Conservation (phyloP, 495 filamentous ascomycete genomes). For the Talaromyces thailandensis region DNA sequence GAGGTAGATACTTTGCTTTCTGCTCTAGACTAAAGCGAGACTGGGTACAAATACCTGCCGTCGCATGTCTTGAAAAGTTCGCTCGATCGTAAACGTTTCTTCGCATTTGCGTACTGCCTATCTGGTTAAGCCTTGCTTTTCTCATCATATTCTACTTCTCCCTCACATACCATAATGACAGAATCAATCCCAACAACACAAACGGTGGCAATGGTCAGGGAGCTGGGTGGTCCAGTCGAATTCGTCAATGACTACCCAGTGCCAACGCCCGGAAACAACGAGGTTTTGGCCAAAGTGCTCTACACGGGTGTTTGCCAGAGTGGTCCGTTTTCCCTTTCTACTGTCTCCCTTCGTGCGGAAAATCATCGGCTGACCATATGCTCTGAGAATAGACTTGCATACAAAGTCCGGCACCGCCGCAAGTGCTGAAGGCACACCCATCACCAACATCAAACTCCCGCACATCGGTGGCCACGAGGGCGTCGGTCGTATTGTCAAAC, state of each 20-base stretch:
- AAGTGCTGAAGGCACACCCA: conserved; percentile 32
- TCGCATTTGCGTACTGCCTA: neutral
- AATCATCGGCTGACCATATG: neutral
- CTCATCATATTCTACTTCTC: neutral
- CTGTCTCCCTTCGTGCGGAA: neutral
- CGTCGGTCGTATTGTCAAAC: conserved; percentile 30
- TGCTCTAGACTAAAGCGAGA: neutral
- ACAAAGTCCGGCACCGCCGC: conserved; percentile 37
- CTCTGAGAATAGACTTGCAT: conserved; percentile 28
- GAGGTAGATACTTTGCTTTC: neutral
- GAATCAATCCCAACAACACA: conserved; percentile 28
- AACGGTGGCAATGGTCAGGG: conserved; percentile 36
- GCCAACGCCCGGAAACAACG: conserved; percentile 29
- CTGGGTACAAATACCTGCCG: neutral
- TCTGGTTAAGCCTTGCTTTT: neutral
- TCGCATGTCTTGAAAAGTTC: neutral
- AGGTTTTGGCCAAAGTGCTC: conserved; percentile 41
- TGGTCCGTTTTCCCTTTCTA: conserved; percentile 15
- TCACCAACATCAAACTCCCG: conserved; percentile 37
- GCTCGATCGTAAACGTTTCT: neutral
- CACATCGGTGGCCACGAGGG: conserved; percentile 43
- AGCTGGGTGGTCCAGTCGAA: conserved; percentile 34
- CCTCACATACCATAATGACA: conserved; percentile 12
- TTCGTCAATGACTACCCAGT: conserved; percentile 41
- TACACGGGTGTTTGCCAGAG: conserved; percentile 43